Evolutionary conservation across 768 basidiomycete genomes (phyloP).

Genomic region (Favolaschia claudopus): DNA sequence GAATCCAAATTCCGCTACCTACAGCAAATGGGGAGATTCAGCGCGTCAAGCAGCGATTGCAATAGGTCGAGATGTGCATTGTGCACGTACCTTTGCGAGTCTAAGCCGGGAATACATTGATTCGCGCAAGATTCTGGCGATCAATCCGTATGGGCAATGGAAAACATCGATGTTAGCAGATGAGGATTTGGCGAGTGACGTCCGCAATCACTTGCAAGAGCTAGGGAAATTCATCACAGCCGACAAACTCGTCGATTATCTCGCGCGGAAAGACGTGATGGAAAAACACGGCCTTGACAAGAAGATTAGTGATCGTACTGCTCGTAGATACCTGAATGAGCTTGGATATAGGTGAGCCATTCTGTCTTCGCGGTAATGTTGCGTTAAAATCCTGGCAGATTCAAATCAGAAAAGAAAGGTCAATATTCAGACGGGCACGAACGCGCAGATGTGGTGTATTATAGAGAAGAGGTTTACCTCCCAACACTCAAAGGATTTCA

Average conservation of each 20-base stretch:
- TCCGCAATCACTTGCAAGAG: neutral
- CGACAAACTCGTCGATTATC: slow-evolving; percentile 31
- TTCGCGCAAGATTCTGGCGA: slow-evolving; percentile 4
- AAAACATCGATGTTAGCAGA: slow-evolving; percentile 24
- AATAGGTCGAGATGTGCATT: neutral
- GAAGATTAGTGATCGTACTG: slow-evolving; percentile 31
- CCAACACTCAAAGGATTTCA: slow-evolving; percentile 20
- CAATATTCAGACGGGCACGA: slow-evolving; percentile 40
- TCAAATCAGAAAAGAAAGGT: slow-evolving; percentile 24
- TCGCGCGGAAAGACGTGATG: slow-evolving; percentile 13
- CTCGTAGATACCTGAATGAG: slow-evolving; percentile 32
- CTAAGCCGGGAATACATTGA: slow-evolving; percentile 2
- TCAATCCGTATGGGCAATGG: slow-evolving; percentile 15
- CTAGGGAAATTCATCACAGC: slow-evolving; percentile 29
- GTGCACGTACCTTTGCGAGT: neutral
- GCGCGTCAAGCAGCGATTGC: slow-evolving; percentile 8
- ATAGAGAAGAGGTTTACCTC: slow-evolving; percentile 32
- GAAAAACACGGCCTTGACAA: slow-evolving; percentile 22
- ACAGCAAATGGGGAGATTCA: neutral
- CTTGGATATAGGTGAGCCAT: slow-evolving; percentile 28
- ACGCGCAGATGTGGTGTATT: slow-evolving; percentile 36
- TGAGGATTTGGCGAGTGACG: slow-evolving; percentile 22
- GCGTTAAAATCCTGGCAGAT: neutral
- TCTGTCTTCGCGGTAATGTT: neutral
- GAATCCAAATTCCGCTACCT: slow-evolving; percentile 5